These are phyloP conservation scores for Leptographium galeiforme DNA, from an alignment of 2,329 filamentous ascomycete species.

Conservation along the genomic window DNA sequence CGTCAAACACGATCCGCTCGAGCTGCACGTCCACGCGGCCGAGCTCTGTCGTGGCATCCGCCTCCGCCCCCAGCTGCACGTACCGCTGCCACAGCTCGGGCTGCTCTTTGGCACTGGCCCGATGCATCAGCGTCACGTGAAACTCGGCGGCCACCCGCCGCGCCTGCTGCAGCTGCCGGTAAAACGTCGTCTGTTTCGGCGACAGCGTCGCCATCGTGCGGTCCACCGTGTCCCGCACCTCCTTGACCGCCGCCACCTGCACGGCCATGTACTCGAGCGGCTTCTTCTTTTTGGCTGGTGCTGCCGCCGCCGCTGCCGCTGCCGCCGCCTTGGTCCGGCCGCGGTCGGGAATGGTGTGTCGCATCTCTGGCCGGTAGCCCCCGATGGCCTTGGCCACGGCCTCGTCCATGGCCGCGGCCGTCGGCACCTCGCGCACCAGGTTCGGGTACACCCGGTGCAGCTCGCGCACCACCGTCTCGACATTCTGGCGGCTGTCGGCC, in stretches of 20 bases:
- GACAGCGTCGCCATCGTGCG: conserved; percentile 48
- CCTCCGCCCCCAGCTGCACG: conserved; percentile 38
- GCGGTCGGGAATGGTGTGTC: conserved; percentile 57
- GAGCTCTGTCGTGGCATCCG: conserved; percentile 31
- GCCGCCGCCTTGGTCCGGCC: conserved; percentile 25
- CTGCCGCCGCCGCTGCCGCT: conserved; percentile 19
- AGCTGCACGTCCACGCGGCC: conserved; percentile 52
- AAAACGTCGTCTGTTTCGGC: conserved; percentile 50
- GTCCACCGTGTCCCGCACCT: conserved; percentile 45
- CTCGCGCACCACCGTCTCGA: conserved; percentile 62
- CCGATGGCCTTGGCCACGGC: conserved; percentile 65
- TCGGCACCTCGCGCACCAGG: conserved; percentile 59
- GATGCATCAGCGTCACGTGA: conserved; percentile 89
- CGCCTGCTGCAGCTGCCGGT: conserved; percentile 57
- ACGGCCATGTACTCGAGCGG: conserved; percentile 44
- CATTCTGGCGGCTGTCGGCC: conserved; percentile 66
- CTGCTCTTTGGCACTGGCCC: conserved; percentile 44
- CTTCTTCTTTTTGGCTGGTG: conserved; percentile 26
- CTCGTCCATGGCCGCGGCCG: conserved; percentile 58
- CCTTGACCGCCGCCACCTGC: conserved; percentile 26
- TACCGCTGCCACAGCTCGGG: conserved; percentile 69
- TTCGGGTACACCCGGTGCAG: conserved; percentile 68
- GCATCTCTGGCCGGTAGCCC: conserved; percentile 63
- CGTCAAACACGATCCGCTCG: conserved; percentile 68
- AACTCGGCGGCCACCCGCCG: conserved; percentile 73